Evolutionary conservation across 148 eudicot species (phyloP).

Genomic region (Rhododendron henanense): DNA sequence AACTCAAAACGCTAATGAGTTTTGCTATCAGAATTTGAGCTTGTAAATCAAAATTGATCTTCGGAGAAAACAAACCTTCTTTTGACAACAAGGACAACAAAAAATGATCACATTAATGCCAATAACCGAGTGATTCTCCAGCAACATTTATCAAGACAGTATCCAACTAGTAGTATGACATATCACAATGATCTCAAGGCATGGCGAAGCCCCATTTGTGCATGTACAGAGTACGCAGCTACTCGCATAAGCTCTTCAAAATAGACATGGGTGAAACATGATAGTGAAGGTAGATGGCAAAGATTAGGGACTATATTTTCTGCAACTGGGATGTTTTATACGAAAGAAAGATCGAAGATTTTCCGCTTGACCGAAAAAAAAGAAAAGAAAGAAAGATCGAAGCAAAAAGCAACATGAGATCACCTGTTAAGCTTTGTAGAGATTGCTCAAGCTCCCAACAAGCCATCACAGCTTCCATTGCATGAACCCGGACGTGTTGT

Average conservation of each 20-base stretch:
- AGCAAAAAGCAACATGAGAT: neutral
- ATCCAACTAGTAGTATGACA: neutral
- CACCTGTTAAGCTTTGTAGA: slow-evolving; percentile 94
- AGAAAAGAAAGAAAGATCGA: neutral
- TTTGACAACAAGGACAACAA: neutral
- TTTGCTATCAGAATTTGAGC: neutral
- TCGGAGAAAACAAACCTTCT: neutral
- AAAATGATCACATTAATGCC: neutral
- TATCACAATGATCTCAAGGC: neutral
- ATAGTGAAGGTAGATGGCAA: neutral
- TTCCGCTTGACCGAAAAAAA: too few relatives aligned
- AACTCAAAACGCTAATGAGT: neutral
- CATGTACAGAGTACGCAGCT: neutral
- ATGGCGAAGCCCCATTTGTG: neutral
- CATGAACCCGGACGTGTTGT: slow-evolving; percentile 97
- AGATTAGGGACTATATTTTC: neutral
- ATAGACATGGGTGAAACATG: neutral
- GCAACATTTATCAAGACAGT: neutral
- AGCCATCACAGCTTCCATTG: slow-evolving; percentile 99
- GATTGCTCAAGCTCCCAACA: slow-evolving; percentile 99
- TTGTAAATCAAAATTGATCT: neutral
- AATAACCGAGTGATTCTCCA: neutral
- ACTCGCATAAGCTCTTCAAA: neutral
- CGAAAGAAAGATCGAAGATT: neutral
- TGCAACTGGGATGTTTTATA: neutral